Base-by-base conservation (phyloP, 805 yeast species). In the Yueomyces sinensis region DNA sequence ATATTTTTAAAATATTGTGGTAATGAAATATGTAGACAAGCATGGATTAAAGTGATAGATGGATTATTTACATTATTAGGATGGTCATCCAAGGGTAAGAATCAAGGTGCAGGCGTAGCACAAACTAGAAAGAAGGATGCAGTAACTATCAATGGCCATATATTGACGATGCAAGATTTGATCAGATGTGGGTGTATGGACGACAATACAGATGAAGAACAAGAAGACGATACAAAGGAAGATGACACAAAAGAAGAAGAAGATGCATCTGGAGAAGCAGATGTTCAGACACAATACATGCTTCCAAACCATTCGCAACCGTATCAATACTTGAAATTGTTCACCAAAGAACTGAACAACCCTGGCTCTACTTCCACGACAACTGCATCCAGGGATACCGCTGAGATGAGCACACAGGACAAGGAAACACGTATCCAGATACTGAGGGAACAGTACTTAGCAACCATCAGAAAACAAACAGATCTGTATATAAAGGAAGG, bases 51-150 rank as follows among this genome's bases (percentile, higher is more conserved):
- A 51, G 64, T 87, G 5, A 55, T 91, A 37, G 67, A 68, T 37
- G 71, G 80, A 31, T 74, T 72, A 43, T 72, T 81, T 56, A 72
- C 78, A 17, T 63, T 87, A 15, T 54, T 89, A 45, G 78, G 82
- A 23, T 87, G 95, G 95, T 68, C 74, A 13, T 32, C 38, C 7
- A 40, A 39, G 5, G 48, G 47, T 18, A 45, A 44, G 19, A 50
- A 47, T 23, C 39, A 33, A 22, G 31, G 35, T 15, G 39, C 52
- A 6, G 44, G 42, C 30, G 44, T 41, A 4, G 41, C 41, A 3
- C 52, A 46, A 24, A 44, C 45, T 4, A 42, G 40, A 32, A 49
- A 44, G 31, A 39, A 46, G 18, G 46, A 50, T 32, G 29, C 49
- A 13, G 45, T 45, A 28, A 45, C 45, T 9, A 50, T 43, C 20